Conservation (phyloP, 2,329 filamentous ascomycete species). For the Cyclaneusma minus region DNA sequence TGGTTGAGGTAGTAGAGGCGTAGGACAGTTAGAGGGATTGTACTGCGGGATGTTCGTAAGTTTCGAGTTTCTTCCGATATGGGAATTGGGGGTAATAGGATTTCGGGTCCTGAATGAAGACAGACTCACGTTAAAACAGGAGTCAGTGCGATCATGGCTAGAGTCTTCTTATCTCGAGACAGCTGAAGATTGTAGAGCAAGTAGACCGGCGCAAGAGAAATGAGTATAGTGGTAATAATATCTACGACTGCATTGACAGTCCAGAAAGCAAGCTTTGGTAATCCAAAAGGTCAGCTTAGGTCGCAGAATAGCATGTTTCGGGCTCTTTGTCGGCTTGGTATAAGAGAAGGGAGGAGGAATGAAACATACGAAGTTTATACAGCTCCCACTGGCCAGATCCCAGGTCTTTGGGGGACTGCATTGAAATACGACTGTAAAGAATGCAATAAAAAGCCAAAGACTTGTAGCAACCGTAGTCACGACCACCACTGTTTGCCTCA, state of each 20-base stretch:
- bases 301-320: too few species aligned
- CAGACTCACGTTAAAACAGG: too few species aligned
- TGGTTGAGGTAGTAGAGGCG: constrained; percentile 7
- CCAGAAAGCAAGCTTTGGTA: constrained; percentile 20
- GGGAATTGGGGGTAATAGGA: too few species aligned
- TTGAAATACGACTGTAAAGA: constrained; percentile 13
- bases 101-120: constrained; percentile 10
- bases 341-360: too few species aligned
- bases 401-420: constrained; percentile 14
- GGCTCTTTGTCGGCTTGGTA: too few species aligned
- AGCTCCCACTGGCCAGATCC: constrained; percentile 9
- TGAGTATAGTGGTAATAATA: constrained; percentile 29
- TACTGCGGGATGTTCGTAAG: constrained; percentile 12
- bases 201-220: constrained; percentile 27
- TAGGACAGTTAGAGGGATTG: constrained; percentile 17
- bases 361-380: constrained; percentile 11
- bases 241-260: constrained; percentile 32
- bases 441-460: constrained; percentile 10
- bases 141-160: constrained; percentile 8
- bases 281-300: neutral
- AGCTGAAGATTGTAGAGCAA: constrained; percentile 30
- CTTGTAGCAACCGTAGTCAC: constrained; percentile 6
- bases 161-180: constrained; percentile 17
- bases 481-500: constrained; percentile 7
- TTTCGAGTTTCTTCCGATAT: constrained; percentile 15